Base-by-base conservation (phyloP, 2,329 filamentous ascomycete genomes). In the Penicillium sp. region DNA sequence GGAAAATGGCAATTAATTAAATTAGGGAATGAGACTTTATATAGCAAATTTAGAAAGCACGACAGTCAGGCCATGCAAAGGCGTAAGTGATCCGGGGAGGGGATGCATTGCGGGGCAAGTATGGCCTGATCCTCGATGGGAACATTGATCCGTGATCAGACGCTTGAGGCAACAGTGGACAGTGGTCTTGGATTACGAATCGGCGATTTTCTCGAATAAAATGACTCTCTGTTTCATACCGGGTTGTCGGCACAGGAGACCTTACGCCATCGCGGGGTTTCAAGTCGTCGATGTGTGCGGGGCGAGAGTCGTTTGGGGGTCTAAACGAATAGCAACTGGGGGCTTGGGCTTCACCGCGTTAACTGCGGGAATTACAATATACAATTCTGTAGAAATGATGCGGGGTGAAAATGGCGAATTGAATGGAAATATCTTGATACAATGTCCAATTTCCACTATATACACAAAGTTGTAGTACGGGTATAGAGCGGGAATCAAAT, bases 181-280 rank as follows among this genome's bases (percentile, higher is more conserved):
- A 11, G 30, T 34, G 30, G 10, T 30, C 7, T 36, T 38, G 5
- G 5, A 27, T 4, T n/a, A 35, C n/a, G n/a, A 36, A 50, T 35
- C 30, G 19, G 11, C 38, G 23, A 10, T 4, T 13, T 34, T 41
- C 14, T 38, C 35, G 23, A 47, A 47, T 47, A 27, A 13, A 9
- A 41, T 16, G 5, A n/a, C 27, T 32, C 1, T 13, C 10, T 19
- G 16, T 30, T 18, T 40, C 45, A 18, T 16, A 42, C 53, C 52
- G 54, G 52, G 29, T 19, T 50, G 40, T 59, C 48, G 53, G 53
- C 52, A 55, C 16, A 46, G 29, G 38, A 34, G 32, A 18, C n/a
- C 61, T 62, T 52, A 62, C 58, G 60, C 61, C 61, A 64, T 64
- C 47, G 60, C 51, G 58, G 60, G 56, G 58, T 56, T 36, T 40